Evolutionary conservation across 192 early-diverging fungal species (phyloP), one percentile per base, ranked within the genome.

Genomic region (Mortierella hygrophila): DNA sequence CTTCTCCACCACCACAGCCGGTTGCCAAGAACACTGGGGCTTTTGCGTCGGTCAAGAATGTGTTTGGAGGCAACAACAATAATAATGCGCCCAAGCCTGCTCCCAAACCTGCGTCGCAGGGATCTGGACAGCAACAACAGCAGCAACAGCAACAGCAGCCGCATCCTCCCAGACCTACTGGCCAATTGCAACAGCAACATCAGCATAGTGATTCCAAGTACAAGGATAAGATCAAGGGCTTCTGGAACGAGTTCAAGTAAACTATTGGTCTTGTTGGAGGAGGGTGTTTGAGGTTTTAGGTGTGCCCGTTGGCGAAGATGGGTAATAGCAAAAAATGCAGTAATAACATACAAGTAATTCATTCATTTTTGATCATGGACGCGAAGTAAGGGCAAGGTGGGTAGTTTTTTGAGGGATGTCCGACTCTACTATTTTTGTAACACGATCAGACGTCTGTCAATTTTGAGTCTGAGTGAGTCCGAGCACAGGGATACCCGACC

Each of bases 11-110:
- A 44, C 80, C 79, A 15, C 63, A 81, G 46, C 73, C 68, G 35
- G 55, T 37, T 2, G 15, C 65, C 8, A 54, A 69, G 41, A 46
- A 21, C 37, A 72, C 18, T 37, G 40, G 41, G 8, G 65, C 79
- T 1, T 81, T 86, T 46, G 78, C 84, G 40, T 81, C 55, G 16
- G 84, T 86, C 32, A 86, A 86, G 76, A 86, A 86, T 68, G 84
- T 86, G 40, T 86, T 86, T 70, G 73, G 76, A 40, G 63, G 74
- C 10, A 23, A 52, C 38, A 57, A 68, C 38, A 41, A 40, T n/a
- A 74, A 35, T 23, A 82, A 76, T n/a, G 38, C 75, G 3, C 57
- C 81, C 6, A 76, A 82, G 40, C 54, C 13, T 20, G 49, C 5
- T 16, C 49, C 38, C 60, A 65, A 32, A 29, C 60, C 60, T 65